Conservation (phyloP, 1,284 basidiomycete species). For the Cutaneotrichosporon arboriforme region DNA sequence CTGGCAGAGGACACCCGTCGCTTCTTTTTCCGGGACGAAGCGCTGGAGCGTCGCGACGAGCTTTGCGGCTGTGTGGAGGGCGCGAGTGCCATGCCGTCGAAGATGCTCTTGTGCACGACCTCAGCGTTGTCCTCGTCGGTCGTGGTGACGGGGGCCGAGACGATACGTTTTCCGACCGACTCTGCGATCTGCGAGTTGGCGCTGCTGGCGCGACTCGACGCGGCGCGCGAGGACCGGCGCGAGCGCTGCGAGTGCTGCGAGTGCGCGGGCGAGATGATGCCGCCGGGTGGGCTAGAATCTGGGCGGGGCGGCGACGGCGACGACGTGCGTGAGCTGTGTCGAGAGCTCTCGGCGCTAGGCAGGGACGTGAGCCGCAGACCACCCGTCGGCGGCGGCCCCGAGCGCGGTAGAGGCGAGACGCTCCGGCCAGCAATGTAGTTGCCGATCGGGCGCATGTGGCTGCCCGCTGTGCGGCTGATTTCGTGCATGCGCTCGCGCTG, state of each 20-base stretch:
- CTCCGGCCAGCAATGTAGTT: constrained; percentile 5
- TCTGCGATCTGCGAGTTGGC: not conserved
- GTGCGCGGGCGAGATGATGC: not conserved
- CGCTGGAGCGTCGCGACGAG: not conserved
- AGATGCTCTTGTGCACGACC: constrained; percentile 12
- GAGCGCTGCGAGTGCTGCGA: not conserved
- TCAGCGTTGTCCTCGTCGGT: not conserved
- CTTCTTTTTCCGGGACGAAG: not conserved
- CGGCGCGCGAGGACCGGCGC: not conserved
- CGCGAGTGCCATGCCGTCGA: not conserved
- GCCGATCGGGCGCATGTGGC: constrained; percentile 12
- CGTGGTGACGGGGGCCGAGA: not conserved
- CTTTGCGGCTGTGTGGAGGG: not conserved
- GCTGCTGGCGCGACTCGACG: not conserved
- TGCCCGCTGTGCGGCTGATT: constrained; percentile 12
- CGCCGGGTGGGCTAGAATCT: not conserved
- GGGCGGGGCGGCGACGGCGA: constrained; percentile 2
- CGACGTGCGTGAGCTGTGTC: not conserved
- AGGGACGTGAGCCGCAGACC: not conserved
- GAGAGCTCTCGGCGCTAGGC: not conserved
- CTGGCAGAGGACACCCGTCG: not conserved
- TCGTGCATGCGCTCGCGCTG: constrained; percentile 14
- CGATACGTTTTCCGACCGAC: not conserved
- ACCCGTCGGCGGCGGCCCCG: not conserved
- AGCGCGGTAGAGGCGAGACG: not conserved